Percentiles rank a stretch among this genome's conserved stretches.
These are phyloP conservation scores for Hirschioporus abietinus DNA, from an alignment of 768 basidiomycete genomes.

Conservation along the genomic window DNA sequence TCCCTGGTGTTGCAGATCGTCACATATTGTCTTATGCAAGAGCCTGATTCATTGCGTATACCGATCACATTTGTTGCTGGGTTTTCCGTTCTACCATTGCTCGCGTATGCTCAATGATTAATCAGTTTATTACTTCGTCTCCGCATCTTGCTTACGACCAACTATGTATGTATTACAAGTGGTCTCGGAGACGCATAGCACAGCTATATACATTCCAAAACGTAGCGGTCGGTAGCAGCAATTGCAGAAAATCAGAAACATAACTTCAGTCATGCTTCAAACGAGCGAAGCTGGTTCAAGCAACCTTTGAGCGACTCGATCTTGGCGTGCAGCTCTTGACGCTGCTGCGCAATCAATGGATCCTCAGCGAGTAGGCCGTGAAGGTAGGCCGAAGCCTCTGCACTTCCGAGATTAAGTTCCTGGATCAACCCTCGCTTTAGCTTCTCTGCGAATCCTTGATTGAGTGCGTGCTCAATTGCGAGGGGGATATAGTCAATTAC, in stretches of 20 bases:
- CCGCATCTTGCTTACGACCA: no score
- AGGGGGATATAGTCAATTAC: conserved; percentile 50
- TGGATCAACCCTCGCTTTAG: conserved; percentile 32
- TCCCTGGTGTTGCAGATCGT: not conserved
- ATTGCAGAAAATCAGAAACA: no score
- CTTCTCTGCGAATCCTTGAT: conserved; percentile 31
- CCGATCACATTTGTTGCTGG: not conserved
- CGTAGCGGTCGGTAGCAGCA: no score
- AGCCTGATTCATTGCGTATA: not conserved
- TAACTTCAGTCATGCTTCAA: not conserved
- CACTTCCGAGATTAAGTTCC: conserved; percentile 25
- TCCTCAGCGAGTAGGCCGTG: conserved; percentile 36
- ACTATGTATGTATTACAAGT: no score
- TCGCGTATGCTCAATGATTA: not conserved
- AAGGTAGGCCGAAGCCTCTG: conserved; percentile 16
- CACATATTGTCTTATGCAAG: not conserved
- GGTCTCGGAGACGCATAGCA: no score
- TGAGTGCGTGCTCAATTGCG: conserved; percentile 40
- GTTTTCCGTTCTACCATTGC: not conserved
- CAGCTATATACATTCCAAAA: no score
- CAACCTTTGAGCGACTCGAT: not conserved
- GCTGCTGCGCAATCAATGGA: conserved; percentile 24
- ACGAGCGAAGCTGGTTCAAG: not conserved
- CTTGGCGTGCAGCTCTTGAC: conserved; percentile 23
- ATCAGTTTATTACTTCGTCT: not conserved